These are phyloP conservation scores for Sporothrix curviconia DNA, from an alignment of 2,329 filamentous ascomycete species.

Conservation along the genomic window DNA sequence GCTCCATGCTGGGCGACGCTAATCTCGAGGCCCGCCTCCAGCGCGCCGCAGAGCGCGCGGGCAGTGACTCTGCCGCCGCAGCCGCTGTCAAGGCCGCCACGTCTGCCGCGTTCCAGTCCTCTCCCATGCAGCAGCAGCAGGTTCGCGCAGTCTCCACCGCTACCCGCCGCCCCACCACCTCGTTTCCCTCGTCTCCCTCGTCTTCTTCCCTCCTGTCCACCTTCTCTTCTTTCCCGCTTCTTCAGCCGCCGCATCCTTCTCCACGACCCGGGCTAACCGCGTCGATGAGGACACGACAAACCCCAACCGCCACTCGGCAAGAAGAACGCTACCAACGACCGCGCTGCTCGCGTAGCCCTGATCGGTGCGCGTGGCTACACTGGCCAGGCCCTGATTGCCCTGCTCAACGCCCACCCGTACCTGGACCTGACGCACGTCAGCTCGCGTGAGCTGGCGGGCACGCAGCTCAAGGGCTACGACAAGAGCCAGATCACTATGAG, in stretches of 20 bases:
- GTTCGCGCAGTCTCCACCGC: slow-evolving; percentile 62
- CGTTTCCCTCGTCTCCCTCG: slow-evolving; percentile 26
- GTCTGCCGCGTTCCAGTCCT: slow-evolving; percentile 9
- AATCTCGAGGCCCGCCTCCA: slow-evolving; percentile 83
- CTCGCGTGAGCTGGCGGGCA: slow-evolving; percentile 82
- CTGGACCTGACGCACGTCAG: slow-evolving; percentile 90
- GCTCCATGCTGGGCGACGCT: slow-evolving; percentile 81
- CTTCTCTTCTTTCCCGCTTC: slow-evolving; percentile 8
- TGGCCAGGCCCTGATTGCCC: slow-evolving; percentile 79
- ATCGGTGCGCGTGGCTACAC: slow-evolving; percentile 93
- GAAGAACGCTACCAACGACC: slow-evolving; percentile 78
- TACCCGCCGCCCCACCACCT: slow-evolving; percentile 21
- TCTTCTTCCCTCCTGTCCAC: background rate
- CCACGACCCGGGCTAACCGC: slow-evolving; percentile 31
- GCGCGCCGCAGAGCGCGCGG: slow-evolving; percentile 57
- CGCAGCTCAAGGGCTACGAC: slow-evolving; percentile 80
- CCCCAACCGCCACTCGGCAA: slow-evolving; percentile 81
- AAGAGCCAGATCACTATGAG: slow-evolving; percentile 92
- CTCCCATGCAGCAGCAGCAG: slow-evolving; percentile 34
- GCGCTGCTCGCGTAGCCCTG: slow-evolving; percentile 72
- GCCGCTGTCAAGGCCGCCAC: slow-evolving; percentile 9
- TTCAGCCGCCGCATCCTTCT: slow-evolving; percentile 14
- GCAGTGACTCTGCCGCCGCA: slow-evolving; percentile 32
- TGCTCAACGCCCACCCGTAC: slow-evolving; percentile 80
- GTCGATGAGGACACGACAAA: slow-evolving; percentile 65